Evolutionary conservation across 2,329 filamentous ascomycete genomes (phyloP).

Genomic region (Gaeumannomyces tritici): DNA sequence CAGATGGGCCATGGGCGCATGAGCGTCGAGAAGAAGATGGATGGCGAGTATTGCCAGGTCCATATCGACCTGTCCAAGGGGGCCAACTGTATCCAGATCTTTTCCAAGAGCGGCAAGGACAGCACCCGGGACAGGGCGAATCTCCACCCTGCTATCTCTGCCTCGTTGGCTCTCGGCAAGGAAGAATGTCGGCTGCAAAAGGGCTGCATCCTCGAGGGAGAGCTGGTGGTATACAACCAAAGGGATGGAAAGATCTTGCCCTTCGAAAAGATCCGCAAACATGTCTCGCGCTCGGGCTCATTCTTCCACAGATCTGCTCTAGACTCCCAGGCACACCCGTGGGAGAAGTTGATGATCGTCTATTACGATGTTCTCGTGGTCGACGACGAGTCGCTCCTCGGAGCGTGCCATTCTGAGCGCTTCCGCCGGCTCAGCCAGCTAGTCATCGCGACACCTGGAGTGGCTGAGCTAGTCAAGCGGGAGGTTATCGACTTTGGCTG

Average conservation of each 20-base stretch:
- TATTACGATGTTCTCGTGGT: conserved; percentile 49
- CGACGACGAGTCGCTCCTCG: conserved; percentile 42
- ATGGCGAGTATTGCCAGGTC: conserved; percentile 85
- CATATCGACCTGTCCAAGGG: conserved; percentile 60
- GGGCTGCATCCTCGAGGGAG: conserved; percentile 73
- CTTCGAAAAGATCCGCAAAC: conserved; percentile 76
- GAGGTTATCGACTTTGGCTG: conserved; percentile 57
- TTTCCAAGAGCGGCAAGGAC: conserved; percentile 87
- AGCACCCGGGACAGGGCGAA: conserved; percentile 61
- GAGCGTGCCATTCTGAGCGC: conserved; percentile 45
- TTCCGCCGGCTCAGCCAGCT: conserved; percentile 50
- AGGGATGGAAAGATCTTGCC: conserved; percentile 55
- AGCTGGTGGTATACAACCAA: conserved; percentile 71
- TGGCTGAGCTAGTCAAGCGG: conserved; percentile 57
- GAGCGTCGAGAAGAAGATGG: conserved; percentile 74
- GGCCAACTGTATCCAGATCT: conserved; percentile 59
- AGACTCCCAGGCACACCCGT: conserved; percentile 52
- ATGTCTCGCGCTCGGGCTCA: conserved; percentile 63
- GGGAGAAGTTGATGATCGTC: conserved; percentile 52
- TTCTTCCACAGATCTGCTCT: conserved; percentile 52
- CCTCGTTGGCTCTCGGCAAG: conserved; percentile 53
- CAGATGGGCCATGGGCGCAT: conserved; percentile 52
- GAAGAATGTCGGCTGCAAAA: conserved; percentile 47
- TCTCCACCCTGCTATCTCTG: conserved; percentile 52
- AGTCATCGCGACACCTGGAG: conserved; percentile 42